phyloP scores from a whole-genome alignment of 257 asterid species.

The Salvia splendens region DNA sequence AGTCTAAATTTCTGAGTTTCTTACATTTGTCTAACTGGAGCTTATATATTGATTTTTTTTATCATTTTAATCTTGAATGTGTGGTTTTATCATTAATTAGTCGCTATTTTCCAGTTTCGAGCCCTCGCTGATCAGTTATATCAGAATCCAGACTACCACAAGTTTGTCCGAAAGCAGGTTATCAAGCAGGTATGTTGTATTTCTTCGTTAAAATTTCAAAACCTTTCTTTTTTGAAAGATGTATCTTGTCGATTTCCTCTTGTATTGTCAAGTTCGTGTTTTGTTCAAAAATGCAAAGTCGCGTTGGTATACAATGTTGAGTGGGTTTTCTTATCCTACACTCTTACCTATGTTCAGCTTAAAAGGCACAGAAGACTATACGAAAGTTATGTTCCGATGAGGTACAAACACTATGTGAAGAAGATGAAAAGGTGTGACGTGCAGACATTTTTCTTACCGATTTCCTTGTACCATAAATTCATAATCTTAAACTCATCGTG shows the following conservation, averaged over 20 bases:
- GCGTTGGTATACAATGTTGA: not conserved
- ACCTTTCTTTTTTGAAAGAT: not conserved
- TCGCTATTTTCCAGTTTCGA: constrained; percentile 66
- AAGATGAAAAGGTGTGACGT: constrained; percentile 76
- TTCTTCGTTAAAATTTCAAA: not conserved
- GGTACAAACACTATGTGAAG: constrained; percentile 70
- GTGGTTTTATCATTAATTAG: constrained; percentile 23
- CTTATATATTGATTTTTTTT: no score
- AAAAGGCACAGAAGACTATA: constrained; percentile 67
- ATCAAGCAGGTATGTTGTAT: constrained; percentile 63
- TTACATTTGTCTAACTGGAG: not conserved
- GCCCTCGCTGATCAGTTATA: constrained; percentile 93
- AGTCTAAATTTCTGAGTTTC: constrained; percentile 1
- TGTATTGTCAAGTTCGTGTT: not conserved
- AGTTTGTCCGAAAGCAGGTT: constrained; percentile 76
- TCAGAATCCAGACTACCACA: constrained; percentile 74
- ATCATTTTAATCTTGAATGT: not conserved
- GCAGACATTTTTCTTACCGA: constrained; percentile 2
- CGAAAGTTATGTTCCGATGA: constrained; percentile 94
- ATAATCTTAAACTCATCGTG: not conserved
- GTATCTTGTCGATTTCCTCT: not conserved
- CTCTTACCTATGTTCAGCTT: constrained; percentile 57
- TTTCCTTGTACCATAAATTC: not conserved
- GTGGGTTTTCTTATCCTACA: constrained; percentile 17
- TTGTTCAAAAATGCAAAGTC: not conserved